phyloP scores from a whole-genome alignment of 495 filamentous ascomycete species.

The Xylaria flabelliformis region DNA sequence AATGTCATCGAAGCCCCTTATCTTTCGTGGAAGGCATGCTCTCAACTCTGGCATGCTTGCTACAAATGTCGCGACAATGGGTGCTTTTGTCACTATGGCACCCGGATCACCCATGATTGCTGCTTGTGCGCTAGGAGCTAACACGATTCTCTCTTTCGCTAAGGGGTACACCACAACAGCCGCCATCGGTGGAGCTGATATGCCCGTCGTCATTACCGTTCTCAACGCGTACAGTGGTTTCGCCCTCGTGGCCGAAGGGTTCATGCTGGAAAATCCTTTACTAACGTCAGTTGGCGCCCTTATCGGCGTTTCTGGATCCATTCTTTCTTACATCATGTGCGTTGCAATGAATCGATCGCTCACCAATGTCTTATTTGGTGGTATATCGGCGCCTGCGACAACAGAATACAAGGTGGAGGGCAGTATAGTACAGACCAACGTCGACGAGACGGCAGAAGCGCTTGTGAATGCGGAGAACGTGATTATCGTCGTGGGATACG shows the following conservation, averaged over 20 bases:
- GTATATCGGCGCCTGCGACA: constrained; percentile 66
- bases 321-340: constrained; percentile 82
- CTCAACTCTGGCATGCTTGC: constrained; percentile 74
- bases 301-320: constrained; percentile 81
- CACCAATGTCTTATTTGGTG: constrained; percentile 81
- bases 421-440: constrained; percentile 69
- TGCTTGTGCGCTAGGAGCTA: constrained; percentile 73
- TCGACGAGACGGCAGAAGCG: constrained; percentile 77
- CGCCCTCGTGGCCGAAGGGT: constrained; percentile 79
- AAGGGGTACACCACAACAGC: constrained; percentile 84
- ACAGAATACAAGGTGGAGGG: constrained; percentile 76
- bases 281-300: constrained; percentile 79
- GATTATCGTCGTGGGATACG: constrained; percentile 84
- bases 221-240: constrained; percentile 87
- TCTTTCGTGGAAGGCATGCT: constrained; percentile 70
- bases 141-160: constrained; percentile 74
- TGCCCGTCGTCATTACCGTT: constrained; percentile 87
- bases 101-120: constrained; percentile 75
- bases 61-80: constrained; percentile 78
- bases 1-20: constrained; percentile 75
- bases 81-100: constrained; percentile 76
- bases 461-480: constrained; percentile 74
- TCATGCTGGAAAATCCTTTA: constrained; percentile 85
- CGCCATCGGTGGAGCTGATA: constrained; percentile 84
- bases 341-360: constrained; percentile 84